Percentiles rank a stretch among this genome's conserved stretches.
Evolutionary conservation across 2,329 filamentous ascomycete species (phyloP).

Genomic region (Pseudogymnoascus sp.): DNA sequence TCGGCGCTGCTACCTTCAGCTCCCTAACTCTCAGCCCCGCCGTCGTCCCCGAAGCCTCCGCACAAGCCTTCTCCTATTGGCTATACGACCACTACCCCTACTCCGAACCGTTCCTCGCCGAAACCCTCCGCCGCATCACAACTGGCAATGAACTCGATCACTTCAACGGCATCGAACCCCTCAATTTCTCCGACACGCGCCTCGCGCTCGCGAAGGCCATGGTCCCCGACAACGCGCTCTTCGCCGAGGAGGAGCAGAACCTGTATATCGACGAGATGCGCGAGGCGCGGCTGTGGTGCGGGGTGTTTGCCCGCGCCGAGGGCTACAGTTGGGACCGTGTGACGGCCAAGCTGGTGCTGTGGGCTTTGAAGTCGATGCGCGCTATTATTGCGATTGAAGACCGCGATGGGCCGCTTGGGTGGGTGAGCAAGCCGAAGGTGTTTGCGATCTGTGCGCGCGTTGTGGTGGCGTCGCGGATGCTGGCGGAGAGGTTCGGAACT

Average conservation of each 20-base stretch:
- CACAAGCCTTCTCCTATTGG: slow-evolving; percentile 27
- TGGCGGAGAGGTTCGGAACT: not conserved
- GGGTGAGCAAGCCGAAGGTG: slow-evolving; percentile 59
- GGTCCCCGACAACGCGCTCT: slow-evolving; percentile 59
- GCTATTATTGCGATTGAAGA: slow-evolving; percentile 25
- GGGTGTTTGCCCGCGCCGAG: slow-evolving; percentile 13
- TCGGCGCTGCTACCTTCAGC: slow-evolving; percentile 39
- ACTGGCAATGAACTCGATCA: not conserved
- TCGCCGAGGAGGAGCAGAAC: slow-evolving; percentile 87
- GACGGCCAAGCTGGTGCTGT: not conserved
- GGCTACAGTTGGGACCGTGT: not conserved
- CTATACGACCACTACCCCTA: not conserved
- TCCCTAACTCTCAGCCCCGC: slow-evolving; percentile 10
- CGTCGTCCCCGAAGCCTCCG: slow-evolving; percentile 32
- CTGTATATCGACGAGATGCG: slow-evolving; percentile 79
- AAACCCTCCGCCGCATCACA: slow-evolving; percentile 11
- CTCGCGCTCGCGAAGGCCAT: slow-evolving; percentile 36
- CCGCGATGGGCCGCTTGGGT: slow-evolving; percentile 62
- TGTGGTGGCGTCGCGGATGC: slow-evolving; percentile 28
- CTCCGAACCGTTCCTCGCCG: slow-evolving; percentile 33
- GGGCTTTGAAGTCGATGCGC: slow-evolving; percentile 11
- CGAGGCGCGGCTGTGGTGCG: slow-evolving; percentile 62
- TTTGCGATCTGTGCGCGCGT: slow-evolving; percentile 51
- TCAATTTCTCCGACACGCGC: slow-evolving; percentile 5
- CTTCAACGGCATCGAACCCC: not conserved